Evolutionary conservation across 2,329 filamentous ascomycete genomes (phyloP), one percentile per base, ranked within the genome.

Genomic region (Calonectria leucothoes): DNA sequence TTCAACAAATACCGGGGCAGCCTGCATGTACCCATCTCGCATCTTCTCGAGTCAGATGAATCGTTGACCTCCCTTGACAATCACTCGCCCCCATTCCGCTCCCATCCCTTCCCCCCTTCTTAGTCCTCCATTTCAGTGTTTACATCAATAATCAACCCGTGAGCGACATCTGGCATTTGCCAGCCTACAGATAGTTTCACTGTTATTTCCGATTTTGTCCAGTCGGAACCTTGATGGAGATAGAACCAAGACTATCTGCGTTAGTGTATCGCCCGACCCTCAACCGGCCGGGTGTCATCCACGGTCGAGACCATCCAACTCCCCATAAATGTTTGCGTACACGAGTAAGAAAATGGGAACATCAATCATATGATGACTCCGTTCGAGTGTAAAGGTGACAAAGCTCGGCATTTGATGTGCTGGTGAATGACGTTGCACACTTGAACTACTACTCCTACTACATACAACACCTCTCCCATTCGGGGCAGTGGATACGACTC

Each of bases 131-230:
- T 45, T 63, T 29, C 33, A 39, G 7, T 45, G n/a, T 61, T 35
- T 23, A 39, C 23, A 23, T 63, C 42, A 45, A 39, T 63, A 45
- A 33, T 14, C 66, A 23, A 20, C 51, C 27, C 15, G 45, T 51
- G 48, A 59, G 31, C 55, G 31, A 59, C 20, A 37, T 37, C 29
- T 17, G 25, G 33, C 23, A 48, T 64, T 27, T 52, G 6, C 11
- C 39, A 49, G 39, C 49, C n/a, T 23, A 23, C 29, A 29, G 17
- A 39, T 27, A 49, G 29, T 52, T 35, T 70, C 59, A 72, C 68
- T 66, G 65, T 51, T 69, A 49, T 57, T 52, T 31, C 70, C 70
- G 65, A 69, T 37, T 69, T 69, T 65, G 37, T 35, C 65, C 57
- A 72, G 57, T 63, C 63, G 23, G 64, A 64, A 64, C n/a, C 55